These are phyloP conservation scores for Podospora pseudopauciseta DNA, from an alignment of 495 filamentous ascomycete genomes.

Conservation along the genomic window DNA sequence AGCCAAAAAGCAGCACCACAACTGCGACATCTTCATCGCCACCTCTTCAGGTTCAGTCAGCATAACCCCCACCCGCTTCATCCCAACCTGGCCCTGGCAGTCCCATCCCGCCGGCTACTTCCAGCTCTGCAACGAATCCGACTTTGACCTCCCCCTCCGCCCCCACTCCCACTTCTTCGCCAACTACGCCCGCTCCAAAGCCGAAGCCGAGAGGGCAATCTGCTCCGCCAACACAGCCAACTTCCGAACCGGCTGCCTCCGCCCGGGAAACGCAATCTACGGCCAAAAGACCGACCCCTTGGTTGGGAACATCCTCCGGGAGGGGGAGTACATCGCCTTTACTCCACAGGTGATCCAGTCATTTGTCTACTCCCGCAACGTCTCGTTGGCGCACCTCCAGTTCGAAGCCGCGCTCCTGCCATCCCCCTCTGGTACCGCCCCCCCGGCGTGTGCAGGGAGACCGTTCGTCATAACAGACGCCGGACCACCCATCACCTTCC, in stretches of 20 bases:
- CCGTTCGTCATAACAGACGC: constrained; percentile 41
- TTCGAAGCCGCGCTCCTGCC: constrained; percentile 52
- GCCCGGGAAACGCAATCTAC: constrained; percentile 58
- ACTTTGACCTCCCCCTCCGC: constrained; percentile 45
- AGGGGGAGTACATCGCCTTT: constrained; percentile 40
- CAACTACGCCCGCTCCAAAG: constrained; percentile 53
- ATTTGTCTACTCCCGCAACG: constrained; percentile 54
- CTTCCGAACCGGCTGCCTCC: constrained; percentile 56
- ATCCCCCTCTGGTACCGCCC: constrained; percentile 13
- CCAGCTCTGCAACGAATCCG: constrained; percentile 45
- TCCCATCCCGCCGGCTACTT: constrained; percentile 36
- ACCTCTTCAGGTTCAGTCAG: constrained; percentile 56
- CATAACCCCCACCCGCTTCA: constrained; percentile 43
- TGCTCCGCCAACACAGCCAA: constrained; percentile 42
- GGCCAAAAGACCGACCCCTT: constrained; percentile 47
- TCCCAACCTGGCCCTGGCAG: constrained; percentile 46
- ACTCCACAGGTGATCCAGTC: constrained; percentile 49
- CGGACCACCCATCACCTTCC: constrained; percentile 33
- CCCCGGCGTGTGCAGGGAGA: constrained; percentile 40
- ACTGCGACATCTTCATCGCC: constrained; percentile 54
- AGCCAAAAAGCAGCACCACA: constrained; percentile 36
- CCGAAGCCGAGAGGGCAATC: constrained; percentile 51
- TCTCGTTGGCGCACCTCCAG: constrained; percentile 53
- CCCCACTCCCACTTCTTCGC: constrained; percentile 50
- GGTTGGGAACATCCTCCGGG: constrained; percentile 28